Evolutionary conservation across 169 alveolate genomes (phyloP), one percentile per base, ranked within the genome.

Genomic region (Toxoplasma gondii): DNA sequence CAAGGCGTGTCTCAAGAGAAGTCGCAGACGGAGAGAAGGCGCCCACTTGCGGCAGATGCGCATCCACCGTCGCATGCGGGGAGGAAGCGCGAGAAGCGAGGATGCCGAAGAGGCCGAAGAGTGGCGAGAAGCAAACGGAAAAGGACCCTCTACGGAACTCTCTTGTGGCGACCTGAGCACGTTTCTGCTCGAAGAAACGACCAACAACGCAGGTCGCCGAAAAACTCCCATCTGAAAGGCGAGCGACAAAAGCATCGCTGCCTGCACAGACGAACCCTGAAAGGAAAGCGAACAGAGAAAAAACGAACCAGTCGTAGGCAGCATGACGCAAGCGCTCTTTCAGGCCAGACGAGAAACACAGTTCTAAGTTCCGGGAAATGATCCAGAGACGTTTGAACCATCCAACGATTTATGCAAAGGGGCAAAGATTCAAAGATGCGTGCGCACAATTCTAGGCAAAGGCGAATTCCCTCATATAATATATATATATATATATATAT

Each of bases 211-310:
- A 38, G 93, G 88, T n/a, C 70, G 69, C 39, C 16, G 41, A 34
- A 90, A 90, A 27, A 88, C 93, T n/a, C 93, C 93, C 86, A 90
- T 44, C 86, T 90, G 93, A 44, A 69, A 90, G n/a, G 64, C 93
- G 17, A 90, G 87, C 38, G 93, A 90, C 88, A 90, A 43, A 22
- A 74, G 69, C 93, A 90, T 90, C 78, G 67, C 58, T 27, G 67
- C 54, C 87, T 90, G 93, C 44, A 81, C 44, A 27, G 93, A 53
- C 36, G 86, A 81, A 19, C 93, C 93, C 93, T 90, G 93, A 31
- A 43, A 39, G 36, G 69, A 69, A 83, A 88, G 82, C 45, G 29
- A 2, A 34, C 44, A n/a, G 44, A 74, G 7, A 36, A n/a, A 12
- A 24, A 24, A n/a, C 58, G 22, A 7, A 7, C 4, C 22, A 49